Evolutionary conservation across 208 protist species (phyloP), one percentile per base, ranked within the genome.

Genomic region (Phytomonas serpens): DNA sequence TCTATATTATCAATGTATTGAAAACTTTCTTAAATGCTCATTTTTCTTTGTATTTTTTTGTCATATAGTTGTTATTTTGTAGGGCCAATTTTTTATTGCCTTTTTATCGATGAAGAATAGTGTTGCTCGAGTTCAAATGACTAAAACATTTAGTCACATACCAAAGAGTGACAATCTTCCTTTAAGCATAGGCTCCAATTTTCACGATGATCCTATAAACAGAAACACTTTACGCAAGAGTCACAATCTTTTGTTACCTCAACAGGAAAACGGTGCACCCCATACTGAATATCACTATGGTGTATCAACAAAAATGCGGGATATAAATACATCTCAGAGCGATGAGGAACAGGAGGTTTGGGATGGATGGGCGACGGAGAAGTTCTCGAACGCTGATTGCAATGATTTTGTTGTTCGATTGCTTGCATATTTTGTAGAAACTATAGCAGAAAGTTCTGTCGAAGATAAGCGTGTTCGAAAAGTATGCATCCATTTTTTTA

Each of bases 131-230:
- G 86, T 78, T 19, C 87, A 93, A 69, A 77, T 81, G 27, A 77
- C 77, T 36, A 93, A 92, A 65, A 63, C 32, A 16, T 94, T 86
- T 67, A 72, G 76, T 14, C 82, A 92, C 71, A 75, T 87, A 61
- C 84, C 91, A 19, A 67, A 72, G 19, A 82, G 77, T 62, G 85
- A 94, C 37, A 93, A 92, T 74, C 68, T 93, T 30, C 93, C 93
- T 2, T 75, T 97, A 40, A 73, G 83, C 5, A 82, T 95, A 31
- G 93, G 93, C 4, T 84, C 82, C 3, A 91, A 95, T 75, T 97
- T 97, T 81, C 90, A 97, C 62, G 93, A 97, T 61, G 93, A 97
- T 73, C 93, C 93, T 1, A 83, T 97, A 64, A 93, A 84, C 64
- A 77, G 88, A 37, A 86, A 82, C 51, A 90, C 87, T 5, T 72